These are phyloP conservation scores for Quercus bicolor DNA, from an alignment of 306 rosid species.

Conservation along the genomic window DNA sequence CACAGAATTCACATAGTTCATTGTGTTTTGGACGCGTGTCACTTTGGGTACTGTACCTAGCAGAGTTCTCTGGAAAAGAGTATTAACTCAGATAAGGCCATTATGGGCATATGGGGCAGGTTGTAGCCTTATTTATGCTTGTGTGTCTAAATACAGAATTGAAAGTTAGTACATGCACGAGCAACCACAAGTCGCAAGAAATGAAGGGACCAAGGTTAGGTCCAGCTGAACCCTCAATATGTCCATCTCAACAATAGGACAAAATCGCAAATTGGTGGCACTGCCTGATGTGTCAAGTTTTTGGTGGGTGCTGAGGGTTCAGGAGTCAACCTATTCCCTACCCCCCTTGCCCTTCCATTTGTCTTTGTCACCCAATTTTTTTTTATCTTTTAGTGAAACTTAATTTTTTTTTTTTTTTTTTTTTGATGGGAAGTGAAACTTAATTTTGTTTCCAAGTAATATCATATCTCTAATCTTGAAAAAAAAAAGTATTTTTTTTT, in stretches of 20 bases:
- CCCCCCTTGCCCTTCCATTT: too few relatives aligned
- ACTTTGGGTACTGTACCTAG: neutral
- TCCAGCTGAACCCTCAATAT: neutral
- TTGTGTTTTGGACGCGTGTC: conserved; percentile 12
- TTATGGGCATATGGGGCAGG: neutral
- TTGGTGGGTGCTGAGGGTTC: conserved; percentile 5
- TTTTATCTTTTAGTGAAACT: too few relatives aligned
- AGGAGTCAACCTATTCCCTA: conserved; percentile 11
- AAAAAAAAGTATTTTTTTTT: too few relatives aligned
- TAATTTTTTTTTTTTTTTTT: too few relatives aligned
- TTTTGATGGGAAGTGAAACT: too few relatives aligned
- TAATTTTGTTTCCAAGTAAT: too few relatives aligned
- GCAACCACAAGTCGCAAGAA: neutral
- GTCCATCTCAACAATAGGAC: conserved; percentile 9
- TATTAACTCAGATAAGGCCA: neutral
- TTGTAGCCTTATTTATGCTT: neutral
- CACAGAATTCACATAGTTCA: conserved; percentile 7
- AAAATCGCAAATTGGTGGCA: neutral
- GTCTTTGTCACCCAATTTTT: too few relatives aligned
- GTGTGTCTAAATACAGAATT: neutral
- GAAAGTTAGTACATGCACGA: neutral
- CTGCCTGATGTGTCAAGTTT: conserved; percentile 27
- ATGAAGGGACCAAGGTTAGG: neutral
- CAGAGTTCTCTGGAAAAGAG: neutral
- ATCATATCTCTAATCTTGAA: too few relatives aligned